These are phyloP conservation scores for Pleurotus giganteus DNA, from an alignment of 768 basidiomycete species.

Conservation along the genomic window DNA sequence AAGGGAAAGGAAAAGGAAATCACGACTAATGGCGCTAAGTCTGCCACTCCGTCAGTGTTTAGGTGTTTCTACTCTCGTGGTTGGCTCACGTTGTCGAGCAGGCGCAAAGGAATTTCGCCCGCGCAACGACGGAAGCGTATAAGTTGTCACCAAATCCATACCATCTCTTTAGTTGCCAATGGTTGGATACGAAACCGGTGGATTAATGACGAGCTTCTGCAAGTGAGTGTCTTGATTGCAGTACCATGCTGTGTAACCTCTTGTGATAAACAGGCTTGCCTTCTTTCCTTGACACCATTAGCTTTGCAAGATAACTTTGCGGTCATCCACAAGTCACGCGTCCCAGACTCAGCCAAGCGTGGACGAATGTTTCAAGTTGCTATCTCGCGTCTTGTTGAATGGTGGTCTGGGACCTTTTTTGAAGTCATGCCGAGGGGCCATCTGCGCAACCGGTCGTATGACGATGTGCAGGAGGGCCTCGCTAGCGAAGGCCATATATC, in stretches of 20 bases:
- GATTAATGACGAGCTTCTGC: constrained; percentile 79
- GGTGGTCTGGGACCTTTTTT: constrained; percentile 84
- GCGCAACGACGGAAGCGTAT: constrained; percentile 75
- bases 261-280: constrained; percentile 62
- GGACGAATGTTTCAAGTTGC: constrained; percentile 88
- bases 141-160: constrained; percentile 88
- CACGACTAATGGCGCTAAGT: constrained; percentile 23
- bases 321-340: constrained; percentile 74
- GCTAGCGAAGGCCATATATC: constrained; percentile 27
- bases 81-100: constrained; percentile 17
- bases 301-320: constrained; percentile 77
- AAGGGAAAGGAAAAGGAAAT: constrained; percentile 13
- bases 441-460: constrained; percentile 73
- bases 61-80: constrained; percentile 8
- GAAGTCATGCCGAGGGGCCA: constrained; percentile 62
- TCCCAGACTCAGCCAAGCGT: constrained; percentile 79
- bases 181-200: constrained; percentile 76
- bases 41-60: constrained; percentile 44
- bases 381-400: constrained; percentile 66
- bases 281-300: constrained; percentile 84
- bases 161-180: constrained; percentile 74
- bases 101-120: constrained; percentile 52
- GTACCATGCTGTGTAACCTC: not conserved
- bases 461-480: constrained; percentile 57
- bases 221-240: constrained; percentile 48